A percentile compares a stretch with the other conserved stretches of the same genome.
Conservation (phyloP, 1,284 basidiomycete species). For the Gastroboletus turbinatus region DNA sequence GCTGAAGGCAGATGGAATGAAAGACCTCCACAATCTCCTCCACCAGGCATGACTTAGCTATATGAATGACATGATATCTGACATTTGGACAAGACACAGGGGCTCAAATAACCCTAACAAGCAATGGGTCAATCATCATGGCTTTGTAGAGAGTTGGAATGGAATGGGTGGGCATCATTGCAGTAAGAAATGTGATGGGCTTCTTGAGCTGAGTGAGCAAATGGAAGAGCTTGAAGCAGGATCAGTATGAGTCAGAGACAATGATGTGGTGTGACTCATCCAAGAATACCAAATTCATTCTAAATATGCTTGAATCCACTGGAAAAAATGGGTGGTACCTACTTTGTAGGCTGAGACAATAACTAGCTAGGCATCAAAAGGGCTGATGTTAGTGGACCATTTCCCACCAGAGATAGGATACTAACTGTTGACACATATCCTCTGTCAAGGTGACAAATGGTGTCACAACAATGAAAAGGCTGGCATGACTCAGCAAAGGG, state of each 20-base stretch:
- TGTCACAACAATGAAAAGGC: no score
- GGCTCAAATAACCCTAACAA: neutral
- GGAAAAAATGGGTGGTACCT: neutral
- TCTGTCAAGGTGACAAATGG: no score
- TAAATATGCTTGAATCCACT: neutral
- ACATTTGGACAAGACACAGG: neutral
- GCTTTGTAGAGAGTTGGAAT: neutral
- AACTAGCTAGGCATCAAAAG: neutral
- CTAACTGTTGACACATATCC: no score
- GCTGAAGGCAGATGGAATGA: neutral
- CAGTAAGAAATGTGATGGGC: neutral
- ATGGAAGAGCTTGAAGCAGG: constrained; percentile 21
- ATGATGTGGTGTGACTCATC: constrained; percentile 27
- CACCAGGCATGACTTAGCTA: neutral
- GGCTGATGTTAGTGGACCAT: neutral
- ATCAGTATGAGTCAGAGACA: constrained; percentile 5
- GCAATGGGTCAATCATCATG: constrained; percentile 1
- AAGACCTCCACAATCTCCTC: neutral
- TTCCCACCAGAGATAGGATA: no score
- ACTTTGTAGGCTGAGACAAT: neutral
- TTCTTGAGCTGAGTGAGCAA: constrained; percentile 7
- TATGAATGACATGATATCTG: neutral
- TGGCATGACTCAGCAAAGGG: no score
- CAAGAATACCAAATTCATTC: constrained; percentile 9
- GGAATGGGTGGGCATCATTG: constrained; percentile 11